phyloP scores from a whole-genome alignment of 148 eudicot species.

The Chenopodium album region DNA sequence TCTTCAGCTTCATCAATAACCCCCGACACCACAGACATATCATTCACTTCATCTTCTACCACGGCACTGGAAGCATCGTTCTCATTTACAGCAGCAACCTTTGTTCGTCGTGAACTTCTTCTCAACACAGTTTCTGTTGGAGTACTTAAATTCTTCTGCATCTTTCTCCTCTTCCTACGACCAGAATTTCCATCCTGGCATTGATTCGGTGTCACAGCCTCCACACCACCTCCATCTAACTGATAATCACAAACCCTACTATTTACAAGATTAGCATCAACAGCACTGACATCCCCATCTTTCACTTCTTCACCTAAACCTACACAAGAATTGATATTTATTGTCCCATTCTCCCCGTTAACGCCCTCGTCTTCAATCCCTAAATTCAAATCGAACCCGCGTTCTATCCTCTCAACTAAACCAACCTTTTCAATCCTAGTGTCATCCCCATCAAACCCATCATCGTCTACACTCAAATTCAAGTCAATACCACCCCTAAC shows the following conservation, averaged over 20 bases:
- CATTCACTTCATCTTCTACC: conserved; percentile 31
- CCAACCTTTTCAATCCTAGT: conserved; percentile 18
- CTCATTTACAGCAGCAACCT: conserved; percentile 27
- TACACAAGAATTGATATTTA: conserved; percentile 16
- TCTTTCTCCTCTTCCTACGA: conserved; percentile 52
- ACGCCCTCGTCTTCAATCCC: conserved; percentile 40
- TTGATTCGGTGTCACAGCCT: conserved; percentile 25
- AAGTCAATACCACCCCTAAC: conserved; percentile 49
- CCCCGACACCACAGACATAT: conserved; percentile 38
- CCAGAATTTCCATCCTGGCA: conserved; percentile 37
- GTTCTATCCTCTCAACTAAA: conserved; percentile 35
- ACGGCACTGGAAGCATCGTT: conserved; percentile 27
- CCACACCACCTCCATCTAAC: conserved; percentile 27
- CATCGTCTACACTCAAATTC: conserved; percentile 57
- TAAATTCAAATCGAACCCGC: conserved; percentile 72
- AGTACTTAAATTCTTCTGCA: conserved; percentile 31
- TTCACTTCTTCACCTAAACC: conserved; percentile 31
- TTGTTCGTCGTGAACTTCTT: conserved; percentile 79
- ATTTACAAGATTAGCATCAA: conserved; percentile 29
- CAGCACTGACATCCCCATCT: conserved; percentile 15
- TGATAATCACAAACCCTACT: conserved; percentile 23
- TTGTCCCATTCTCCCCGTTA: conserved; percentile 18
- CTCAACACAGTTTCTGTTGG: conserved; percentile 56
- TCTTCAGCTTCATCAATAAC: conserved; percentile 46
- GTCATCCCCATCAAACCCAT: conserved; percentile 33